These are phyloP conservation scores for Fusarium haematococcum DNA, from an alignment of 2,329 filamentous ascomycete genomes.

Conservation along the genomic window DNA sequence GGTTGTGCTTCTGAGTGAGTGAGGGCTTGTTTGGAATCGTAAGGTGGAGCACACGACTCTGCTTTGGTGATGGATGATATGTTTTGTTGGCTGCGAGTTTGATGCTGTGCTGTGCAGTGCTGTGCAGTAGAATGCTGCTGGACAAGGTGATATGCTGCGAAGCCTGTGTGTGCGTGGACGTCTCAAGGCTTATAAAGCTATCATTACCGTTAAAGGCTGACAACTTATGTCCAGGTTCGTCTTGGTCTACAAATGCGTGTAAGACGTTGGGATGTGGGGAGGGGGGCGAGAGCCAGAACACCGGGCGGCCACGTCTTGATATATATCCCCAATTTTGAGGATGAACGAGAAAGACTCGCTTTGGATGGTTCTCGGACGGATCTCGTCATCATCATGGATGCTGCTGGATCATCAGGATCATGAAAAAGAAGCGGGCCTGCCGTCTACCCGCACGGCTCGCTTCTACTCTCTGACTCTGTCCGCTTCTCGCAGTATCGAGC, in stretches of 20 bases:
- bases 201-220: not conserved
- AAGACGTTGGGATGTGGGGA: constrained; percentile 18
- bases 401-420: constrained; percentile 24
- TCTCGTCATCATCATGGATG: constrained; percentile 22
- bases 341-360: not conserved
- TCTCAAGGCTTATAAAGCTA: constrained; percentile 14
- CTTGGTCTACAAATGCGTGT: constrained; percentile 17
- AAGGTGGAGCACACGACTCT: not conserved
- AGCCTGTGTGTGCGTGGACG: not conserved
- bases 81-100: not conserved
- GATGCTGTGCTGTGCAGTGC: not conserved
- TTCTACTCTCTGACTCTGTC: not conserved
- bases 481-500: constrained; percentile 13
- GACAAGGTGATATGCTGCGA: not conserved
- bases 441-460: constrained; percentile 12
- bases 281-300: constrained; percentile 4
- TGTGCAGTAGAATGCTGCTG: not conserved
- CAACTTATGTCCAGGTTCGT: constrained; percentile 12
- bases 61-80: not conserved
- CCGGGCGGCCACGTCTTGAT: constrained; percentile 2
- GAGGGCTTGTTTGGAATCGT: not conserved
- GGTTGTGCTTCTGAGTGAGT: not conserved
- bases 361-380: not conserved
- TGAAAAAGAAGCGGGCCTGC: not conserved
- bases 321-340: not conserved